Percentiles rank a stretch among this genome's conserved stretches.
Conservation (phyloP, 2,329 filamentous ascomycete species). For the Aspergillus ochraceoroseus region DNA sequence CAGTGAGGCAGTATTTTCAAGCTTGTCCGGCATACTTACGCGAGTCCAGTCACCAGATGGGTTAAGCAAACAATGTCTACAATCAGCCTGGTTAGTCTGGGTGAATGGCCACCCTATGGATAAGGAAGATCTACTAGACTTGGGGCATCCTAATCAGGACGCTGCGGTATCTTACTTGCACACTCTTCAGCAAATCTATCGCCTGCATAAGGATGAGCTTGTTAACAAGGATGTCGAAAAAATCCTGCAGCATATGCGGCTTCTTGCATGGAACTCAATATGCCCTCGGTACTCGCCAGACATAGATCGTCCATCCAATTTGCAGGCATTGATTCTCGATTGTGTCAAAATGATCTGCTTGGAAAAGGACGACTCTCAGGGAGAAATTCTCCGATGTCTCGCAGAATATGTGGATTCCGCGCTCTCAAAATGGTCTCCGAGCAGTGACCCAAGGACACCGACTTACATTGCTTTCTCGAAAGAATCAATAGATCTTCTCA, state of each 20-base stretch:
- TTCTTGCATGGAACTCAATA: constrained; percentile 67
- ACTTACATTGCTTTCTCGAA: constrained; percentile 90
- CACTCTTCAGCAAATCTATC: constrained; percentile 71
- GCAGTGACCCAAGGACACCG: constrained; percentile 50
- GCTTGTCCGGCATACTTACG: constrained; percentile 58
- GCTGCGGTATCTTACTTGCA: constrained; percentile 81
- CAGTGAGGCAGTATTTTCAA: constrained; percentile 66
- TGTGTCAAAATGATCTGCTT: constrained; percentile 35
- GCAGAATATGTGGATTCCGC: constrained; percentile 66
- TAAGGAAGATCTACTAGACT: constrained; percentile 40
- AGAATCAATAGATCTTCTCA: constrained; percentile 65
- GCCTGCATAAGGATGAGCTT: constrained; percentile 62
- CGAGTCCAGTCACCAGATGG: constrained; percentile 43
- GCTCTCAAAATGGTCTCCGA: constrained; percentile 36
- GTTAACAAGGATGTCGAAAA: constrained; percentile 57
- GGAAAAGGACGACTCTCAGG: constrained; percentile 38
- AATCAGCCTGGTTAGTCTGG: constrained; percentile 66
- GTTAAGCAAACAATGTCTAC: constrained; percentile 49
- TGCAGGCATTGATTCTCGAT: constrained; percentile 35
- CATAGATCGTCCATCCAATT: constrained; percentile 36
- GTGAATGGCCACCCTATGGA: constrained; percentile 57
- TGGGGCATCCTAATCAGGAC: constrained; percentile 64
- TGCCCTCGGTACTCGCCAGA: constrained; percentile 39
- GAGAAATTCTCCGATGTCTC: constrained; percentile 44
- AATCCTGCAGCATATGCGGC: constrained; percentile 67